Conservation (phyloP, 371 early-diverging fungal genomes). For the Choanephora cucurbitarum region DNA sequence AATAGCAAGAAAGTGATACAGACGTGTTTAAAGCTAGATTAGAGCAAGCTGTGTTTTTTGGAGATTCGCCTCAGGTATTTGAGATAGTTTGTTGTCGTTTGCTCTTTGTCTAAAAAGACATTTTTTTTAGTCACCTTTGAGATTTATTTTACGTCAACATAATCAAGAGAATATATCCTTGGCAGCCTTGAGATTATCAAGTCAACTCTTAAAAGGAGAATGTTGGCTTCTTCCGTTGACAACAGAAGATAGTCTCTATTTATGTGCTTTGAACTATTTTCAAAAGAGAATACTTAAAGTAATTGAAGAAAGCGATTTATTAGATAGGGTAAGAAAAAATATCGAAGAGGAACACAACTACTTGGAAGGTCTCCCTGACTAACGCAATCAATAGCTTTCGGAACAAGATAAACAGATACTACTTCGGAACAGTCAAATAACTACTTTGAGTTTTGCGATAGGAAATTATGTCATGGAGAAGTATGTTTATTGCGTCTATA, state of each 20-base stretch:
- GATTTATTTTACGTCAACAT: constrained; percentile 12
- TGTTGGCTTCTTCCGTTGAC: constrained; percentile 7
- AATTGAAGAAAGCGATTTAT: constrained; percentile 9
- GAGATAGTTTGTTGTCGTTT: no score
- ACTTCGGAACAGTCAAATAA: no score
- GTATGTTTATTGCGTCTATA: no score
- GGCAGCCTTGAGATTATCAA: not conserved
- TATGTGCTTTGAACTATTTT: constrained; percentile 17
- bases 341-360: not conserved
- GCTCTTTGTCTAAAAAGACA: no score
- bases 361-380: not conserved
- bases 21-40: constrained; percentile 14
- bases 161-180: constrained; percentile 10
- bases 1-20: constrained; percentile 15
- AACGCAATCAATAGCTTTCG: no score
- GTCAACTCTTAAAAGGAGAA: not conserved
- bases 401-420: no score
- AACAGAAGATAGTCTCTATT: not conserved
- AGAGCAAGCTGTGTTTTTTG: constrained; percentile 19
- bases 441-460: no score
- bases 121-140: constrained; percentile 1
- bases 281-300: constrained; percentile 12
- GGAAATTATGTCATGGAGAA: no score
- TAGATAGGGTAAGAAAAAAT: not conserved
- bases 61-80: constrained; percentile 15